Evolutionary conservation across 2,329 filamentous ascomycete genomes (phyloP), one percentile per base, ranked within the genome.

Genomic region (Talaromyces sp.): DNA sequence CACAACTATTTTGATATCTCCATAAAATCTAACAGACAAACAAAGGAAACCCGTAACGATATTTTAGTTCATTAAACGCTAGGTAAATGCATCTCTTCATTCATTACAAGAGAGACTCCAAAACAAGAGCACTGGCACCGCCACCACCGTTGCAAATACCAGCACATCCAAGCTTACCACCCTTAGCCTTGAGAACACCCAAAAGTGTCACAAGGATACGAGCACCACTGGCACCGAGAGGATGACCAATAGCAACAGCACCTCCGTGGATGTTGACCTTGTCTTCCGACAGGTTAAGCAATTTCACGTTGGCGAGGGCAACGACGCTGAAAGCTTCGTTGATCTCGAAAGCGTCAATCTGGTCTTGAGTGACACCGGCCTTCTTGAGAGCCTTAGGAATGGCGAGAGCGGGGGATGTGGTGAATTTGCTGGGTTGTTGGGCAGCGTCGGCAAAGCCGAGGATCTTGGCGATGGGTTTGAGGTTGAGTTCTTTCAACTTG

Each of bases 301-400:
- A 79, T 87, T 99, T 97, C 82, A 97, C 88, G 84, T 99, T 99
- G 70, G 95, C 93, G 61, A 99, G 86, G 45, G 95, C 92, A 68
- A 99, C 95, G 59, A 97, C 95, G 68, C 91, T 95, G 84, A 99
- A 99, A 48, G 95, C 95, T 84, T 99, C 95, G 84, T 99, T 99
- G 85, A 99, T 97, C 85, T 99, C 95, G 79, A 95, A 99, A 72
- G 88, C 95, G 74, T 98, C 94, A 65, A 99, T 85, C 66, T 91
- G 85, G 68, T 89, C 87, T 71, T 88, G 85, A 65, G 87, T 86
- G 68, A 99, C 82, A 68, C 91, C 91, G 67, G 95, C 95, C 81
- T 99, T 94, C 85, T 94, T 93, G 75, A 99, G 87, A 65, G 95
- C 95, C 85, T 98, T 99, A 77, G 95, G 95, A 73, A 99, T 96